Evolutionary conservation across 345 rosid species (phyloP), one percentile per base, ranked within the genome.

Genomic region (Euphorbia peplus): DNA sequence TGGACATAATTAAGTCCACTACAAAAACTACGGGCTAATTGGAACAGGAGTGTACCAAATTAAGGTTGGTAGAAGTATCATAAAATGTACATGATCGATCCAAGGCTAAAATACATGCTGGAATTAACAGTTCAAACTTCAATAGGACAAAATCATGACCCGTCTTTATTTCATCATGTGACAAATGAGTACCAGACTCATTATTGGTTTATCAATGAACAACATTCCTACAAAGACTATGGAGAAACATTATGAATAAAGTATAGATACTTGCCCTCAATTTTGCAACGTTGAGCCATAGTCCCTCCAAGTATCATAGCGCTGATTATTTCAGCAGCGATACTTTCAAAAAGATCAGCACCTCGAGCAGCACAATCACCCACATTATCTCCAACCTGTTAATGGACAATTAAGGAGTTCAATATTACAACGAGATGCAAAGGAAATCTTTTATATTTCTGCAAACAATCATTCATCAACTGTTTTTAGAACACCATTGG

Each of bases 291-390:
- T 63, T 86, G 80, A 56, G 97, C 98, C 99, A 95, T 92, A 77
- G 99, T 88, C 85, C 96, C 99, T 58, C 98, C 98, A 61, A 95
- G 89, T 75, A 95, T 95, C 99, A 95, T 95, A 60, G 99, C 97
- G 79, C 97, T 95, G 66, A 95, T 88, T 70, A 92, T 95, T 87
- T 95, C 99, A 75, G 98, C 99, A 19, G 98, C 99, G 69, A 95
- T 95, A 77, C 99, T 95, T 86, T 95, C 99, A 76, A 95, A 95
- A 71, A 95, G 96, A 82, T 95, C 97, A 76, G 99, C 99, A 75
- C 99, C 99, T 70, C 98, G 87, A 60, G 98, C 98, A 79, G 99
- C 99, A 86, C 98, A 95, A 80, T 95, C 99, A 64, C 99, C 99
- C 64, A 95, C 99, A 83, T 95, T 95, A 78, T 92, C 99, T 79